Percentiles rank a stretch among this genome's conserved stretches.
phyloP scores from a whole-genome alignment of 805 yeast genomes.

The Saturnispora quitensis region DNA sequence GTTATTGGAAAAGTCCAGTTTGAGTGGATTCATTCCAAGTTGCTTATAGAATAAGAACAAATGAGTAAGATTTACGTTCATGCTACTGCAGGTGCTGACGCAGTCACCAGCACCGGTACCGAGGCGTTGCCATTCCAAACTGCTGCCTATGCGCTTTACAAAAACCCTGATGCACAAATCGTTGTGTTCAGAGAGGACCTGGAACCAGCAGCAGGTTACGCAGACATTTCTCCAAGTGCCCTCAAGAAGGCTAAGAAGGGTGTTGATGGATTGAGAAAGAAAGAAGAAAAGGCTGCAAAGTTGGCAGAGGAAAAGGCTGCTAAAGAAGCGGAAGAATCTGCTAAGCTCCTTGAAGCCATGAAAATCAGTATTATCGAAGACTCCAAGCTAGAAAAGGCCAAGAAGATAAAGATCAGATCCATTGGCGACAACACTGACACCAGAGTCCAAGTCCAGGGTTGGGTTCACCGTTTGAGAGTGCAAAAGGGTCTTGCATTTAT shows the following conservation, averaged over 20 bases:
- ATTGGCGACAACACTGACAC: slow-evolving; percentile 45
- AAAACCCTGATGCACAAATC: slow-evolving; percentile 39
- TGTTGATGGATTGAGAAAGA: slow-evolving; percentile 82
- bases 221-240: slow-evolving; percentile 81
- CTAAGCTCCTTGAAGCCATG: slow-evolving; percentile 69
- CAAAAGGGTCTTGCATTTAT: slow-evolving; percentile 90
- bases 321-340: slow-evolving; percentile 62
- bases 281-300: slow-evolving; percentile 56
- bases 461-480: slow-evolving; percentile 90
- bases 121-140: slow-evolving; percentile 66
- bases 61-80: slow-evolving; percentile 48
- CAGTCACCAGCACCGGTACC: slow-evolving; percentile 48
- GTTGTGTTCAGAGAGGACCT: slow-evolving; percentile 44
- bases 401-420: slow-evolving; percentile 52
- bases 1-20: neutral
- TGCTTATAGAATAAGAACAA: neutral
- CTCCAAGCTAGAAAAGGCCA: slow-evolving; percentile 58
- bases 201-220: slow-evolving; percentile 46
- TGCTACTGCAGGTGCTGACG: slow-evolving; percentile 66
- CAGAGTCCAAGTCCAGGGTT: slow-evolving; percentile 78
- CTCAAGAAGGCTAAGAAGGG: slow-evolving; percentile 95
- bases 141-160: slow-evolving; percentile 70
- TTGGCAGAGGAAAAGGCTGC: slow-evolving; percentile 43
- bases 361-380: slow-evolving; percentile 72
- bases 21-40: neutral